phyloP scores from a whole-genome alignment of 139 green algal species.

The Penium margaritaceum region DNA sequence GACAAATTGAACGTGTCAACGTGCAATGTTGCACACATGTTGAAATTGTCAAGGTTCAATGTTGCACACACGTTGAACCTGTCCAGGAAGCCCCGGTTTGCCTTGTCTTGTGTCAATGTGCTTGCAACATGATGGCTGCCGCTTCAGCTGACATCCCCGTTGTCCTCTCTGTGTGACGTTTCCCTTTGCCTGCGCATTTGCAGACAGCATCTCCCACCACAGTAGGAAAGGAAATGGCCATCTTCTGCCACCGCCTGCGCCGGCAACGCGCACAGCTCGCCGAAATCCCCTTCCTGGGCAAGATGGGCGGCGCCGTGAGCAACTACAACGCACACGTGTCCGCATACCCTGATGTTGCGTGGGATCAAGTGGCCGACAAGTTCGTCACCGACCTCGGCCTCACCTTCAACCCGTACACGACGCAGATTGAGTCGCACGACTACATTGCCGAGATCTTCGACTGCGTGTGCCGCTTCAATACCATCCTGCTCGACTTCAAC shows the following conservation, averaged over 20 bases:
- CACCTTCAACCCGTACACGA: conserved; percentile 76
- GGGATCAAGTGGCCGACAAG: conserved; percentile 64
- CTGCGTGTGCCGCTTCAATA: conserved; percentile 86
- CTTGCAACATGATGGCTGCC: no score
- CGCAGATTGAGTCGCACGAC: conserved; percentile 98
- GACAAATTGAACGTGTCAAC: no score
- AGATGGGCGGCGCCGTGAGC: conserved; percentile 92
- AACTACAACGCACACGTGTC: conserved; percentile 98
- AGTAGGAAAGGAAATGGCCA: conserved; percentile 97
- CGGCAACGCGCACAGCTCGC: conserved; percentile 64
- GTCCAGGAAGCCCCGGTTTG: no score
- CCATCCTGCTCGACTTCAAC: conserved; percentile 93
- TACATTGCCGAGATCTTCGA: conserved; percentile 94
- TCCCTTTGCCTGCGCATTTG: background rate
- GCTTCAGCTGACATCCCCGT: no score
- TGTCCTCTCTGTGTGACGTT: no score
- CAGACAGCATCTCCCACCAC: conserved; percentile 87
- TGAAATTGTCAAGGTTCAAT: no score
- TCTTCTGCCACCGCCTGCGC: conserved; percentile 77
- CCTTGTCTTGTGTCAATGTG: no score
- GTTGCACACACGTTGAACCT: no score
- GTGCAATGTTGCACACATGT: no score
- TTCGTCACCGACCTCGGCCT: conserved; percentile 73
- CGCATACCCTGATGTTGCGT: conserved; percentile 91
- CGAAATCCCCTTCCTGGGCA: conserved; percentile 68